Evolutionary conservation across 1,284 basidiomycete genomes (phyloP).

Genomic region (Trametes hirsuta): DNA sequence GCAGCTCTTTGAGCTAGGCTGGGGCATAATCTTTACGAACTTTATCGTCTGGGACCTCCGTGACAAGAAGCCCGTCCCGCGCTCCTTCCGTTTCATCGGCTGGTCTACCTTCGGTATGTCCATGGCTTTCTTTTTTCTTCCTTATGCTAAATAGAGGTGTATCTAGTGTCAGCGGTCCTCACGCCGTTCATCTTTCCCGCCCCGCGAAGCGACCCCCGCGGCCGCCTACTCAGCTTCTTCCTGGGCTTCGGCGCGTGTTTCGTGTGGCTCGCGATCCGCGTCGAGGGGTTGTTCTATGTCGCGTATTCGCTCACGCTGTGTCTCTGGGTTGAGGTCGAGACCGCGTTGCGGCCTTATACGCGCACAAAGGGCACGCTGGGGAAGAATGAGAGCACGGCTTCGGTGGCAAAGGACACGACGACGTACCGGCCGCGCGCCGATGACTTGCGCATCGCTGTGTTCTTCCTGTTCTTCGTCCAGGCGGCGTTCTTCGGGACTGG

Average conservation of each 20-base stretch:
- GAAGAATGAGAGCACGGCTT: not conserved
- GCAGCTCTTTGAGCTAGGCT: slow-evolving; percentile 17
- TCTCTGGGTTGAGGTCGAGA: slow-evolving; percentile 76
- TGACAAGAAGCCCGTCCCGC: slow-evolving; percentile 18
- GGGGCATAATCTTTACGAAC: slow-evolving; percentile 17
- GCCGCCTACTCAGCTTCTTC: slow-evolving; percentile 63
- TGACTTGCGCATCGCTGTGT: slow-evolving; percentile 76
- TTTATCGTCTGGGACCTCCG: slow-evolving; percentile 20
- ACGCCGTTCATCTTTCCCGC: slow-evolving; percentile 51
- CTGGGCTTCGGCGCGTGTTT: slow-evolving; percentile 80
- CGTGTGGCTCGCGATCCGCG: slow-evolving; percentile 80
- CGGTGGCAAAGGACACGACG: slow-evolving; percentile 6
- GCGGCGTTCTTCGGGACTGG: slow-evolving; percentile 89
- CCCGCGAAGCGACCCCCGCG: slow-evolving; percentile 42
- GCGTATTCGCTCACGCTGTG: slow-evolving; percentile 67
- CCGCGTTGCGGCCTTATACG: slow-evolving; percentile 38
- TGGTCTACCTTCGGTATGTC: slow-evolving; percentile 72
- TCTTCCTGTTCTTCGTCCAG: slow-evolving; percentile 88
- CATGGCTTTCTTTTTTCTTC: not conserved
- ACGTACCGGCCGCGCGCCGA: slow-evolving; percentile 57
- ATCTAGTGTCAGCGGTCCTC: slow-evolving; percentile 48
- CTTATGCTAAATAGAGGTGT: not conserved
- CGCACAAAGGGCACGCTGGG: not conserved
- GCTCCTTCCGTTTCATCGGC: slow-evolving; percentile 38
- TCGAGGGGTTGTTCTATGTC: slow-evolving; percentile 83